phyloP scores from a whole-genome alignment of 371 early-diverging fungal species.

The Haplosporangium sp. region DNA sequence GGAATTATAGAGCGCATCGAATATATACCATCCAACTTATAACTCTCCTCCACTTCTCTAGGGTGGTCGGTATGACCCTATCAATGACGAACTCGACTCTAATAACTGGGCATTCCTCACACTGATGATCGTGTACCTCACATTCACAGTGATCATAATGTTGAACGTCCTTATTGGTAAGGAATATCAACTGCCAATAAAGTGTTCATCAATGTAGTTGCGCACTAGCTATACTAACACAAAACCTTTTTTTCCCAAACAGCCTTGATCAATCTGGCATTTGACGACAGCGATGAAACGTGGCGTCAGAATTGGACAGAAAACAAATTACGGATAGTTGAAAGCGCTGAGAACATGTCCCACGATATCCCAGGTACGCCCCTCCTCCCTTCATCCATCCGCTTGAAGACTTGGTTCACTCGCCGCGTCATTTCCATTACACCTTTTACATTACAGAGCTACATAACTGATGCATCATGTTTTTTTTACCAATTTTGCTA shows the following conservation, averaged over 20 bases:
- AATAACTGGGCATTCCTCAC: constrained; percentile 10
- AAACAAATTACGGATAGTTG: constrained; percentile 5
- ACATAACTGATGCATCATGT: too few species aligned
- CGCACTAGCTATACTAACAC: background rate
- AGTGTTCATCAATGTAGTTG: background rate
- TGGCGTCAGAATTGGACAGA: constrained; percentile 13
- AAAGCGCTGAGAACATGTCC: constrained; percentile 21
- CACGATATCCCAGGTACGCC: constrained; percentile 14
- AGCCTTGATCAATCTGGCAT: constrained; percentile 18
- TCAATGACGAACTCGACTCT: constrained; percentile 2
- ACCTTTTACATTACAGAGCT: too few species aligned
- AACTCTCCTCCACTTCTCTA: background rate
- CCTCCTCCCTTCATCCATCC: too few species aligned
- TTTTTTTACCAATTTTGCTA: too few species aligned
- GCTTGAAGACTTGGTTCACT: background rate
- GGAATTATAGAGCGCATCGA: too few species aligned
- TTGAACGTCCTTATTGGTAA: constrained; percentile 27
- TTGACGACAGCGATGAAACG: background rate
- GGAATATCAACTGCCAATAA: background rate
- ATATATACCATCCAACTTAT: too few species aligned
- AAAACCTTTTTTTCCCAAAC: background rate
- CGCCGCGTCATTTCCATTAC: too few species aligned
- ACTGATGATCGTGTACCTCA: constrained; percentile 16
- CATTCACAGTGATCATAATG: constrained; percentile 27
- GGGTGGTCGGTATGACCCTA: constrained; percentile 5